Percentiles rank a stretch among this genome's conserved stretches.
These are phyloP conservation scores for Ceratobasidium sp. DNA, from an alignment of 1,284 basidiomycete genomes.

Conservation along the genomic window DNA sequence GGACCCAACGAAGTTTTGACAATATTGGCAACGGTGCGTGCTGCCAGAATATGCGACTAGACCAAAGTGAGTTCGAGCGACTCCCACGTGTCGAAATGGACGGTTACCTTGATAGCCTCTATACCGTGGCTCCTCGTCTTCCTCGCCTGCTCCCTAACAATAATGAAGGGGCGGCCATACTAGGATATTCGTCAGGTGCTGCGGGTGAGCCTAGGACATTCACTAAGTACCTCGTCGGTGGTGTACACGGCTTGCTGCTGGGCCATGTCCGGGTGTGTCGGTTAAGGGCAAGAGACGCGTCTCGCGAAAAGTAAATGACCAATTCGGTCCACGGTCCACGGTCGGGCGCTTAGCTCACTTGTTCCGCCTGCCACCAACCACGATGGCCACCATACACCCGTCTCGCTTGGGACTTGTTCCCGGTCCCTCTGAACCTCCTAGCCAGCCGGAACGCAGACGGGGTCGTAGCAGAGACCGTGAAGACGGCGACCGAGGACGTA, in stretches of 20 bases:
- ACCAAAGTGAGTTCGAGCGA: slow-evolving; percentile 32
- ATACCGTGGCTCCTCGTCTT: slow-evolving; percentile 95
- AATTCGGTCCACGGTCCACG: slow-evolving; percentile 24
- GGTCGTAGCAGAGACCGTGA: slow-evolving; percentile 27
- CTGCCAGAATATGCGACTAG: slow-evolving; percentile 94
- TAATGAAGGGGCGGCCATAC: slow-evolving; percentile 98
- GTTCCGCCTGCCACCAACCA: background rate
- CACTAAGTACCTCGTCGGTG: slow-evolving; percentile 82
- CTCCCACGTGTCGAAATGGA: background rate
- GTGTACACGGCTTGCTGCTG: slow-evolving; percentile 80
- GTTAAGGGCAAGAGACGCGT: slow-evolving; percentile 46
- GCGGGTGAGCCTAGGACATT: slow-evolving; percentile 1
- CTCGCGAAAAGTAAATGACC: slow-evolving; percentile 43
- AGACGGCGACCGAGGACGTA: slow-evolving; percentile 10
- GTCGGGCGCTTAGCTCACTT: slow-evolving; percentile 27
- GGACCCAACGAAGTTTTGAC: slow-evolving; percentile 95
- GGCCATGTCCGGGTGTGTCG: slow-evolving; percentile 52
- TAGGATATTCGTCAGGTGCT: slow-evolving; percentile 57
- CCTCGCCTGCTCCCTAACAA: slow-evolving; percentile 93
- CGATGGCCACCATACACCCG: slow-evolving; percentile 48
- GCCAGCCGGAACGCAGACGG: slow-evolving; percentile 12
- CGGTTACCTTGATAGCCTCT: slow-evolving; percentile 92
- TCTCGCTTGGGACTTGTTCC: slow-evolving; percentile 46
- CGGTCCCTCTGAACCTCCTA: slow-evolving; percentile 5
- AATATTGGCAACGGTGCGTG: slow-evolving; percentile 93